Evolutionary conservation across 1,139 yeast genomes (phyloP), one percentile per base, ranked within the genome.

Genomic region (Diutina pseudorugosa): DNA sequence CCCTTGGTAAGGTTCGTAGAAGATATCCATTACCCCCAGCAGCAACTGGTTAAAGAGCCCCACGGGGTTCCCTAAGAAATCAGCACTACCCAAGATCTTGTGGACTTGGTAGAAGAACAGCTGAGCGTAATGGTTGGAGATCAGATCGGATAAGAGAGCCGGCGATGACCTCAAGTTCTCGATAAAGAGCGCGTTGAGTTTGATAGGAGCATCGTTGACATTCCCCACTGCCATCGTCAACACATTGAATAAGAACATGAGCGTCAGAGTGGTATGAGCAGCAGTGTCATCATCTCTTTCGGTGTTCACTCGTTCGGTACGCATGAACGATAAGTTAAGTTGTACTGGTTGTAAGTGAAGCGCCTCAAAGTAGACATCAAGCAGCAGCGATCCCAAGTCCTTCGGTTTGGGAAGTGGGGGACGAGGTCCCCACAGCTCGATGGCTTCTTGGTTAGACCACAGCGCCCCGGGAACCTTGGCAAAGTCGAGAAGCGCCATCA

Each of bases 1-100:
- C 0, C 99, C 99, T 63, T 90, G 94, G 62, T 93, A 94, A 1
- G 99, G 99, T 62, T 93, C 98, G 64, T 94, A 94, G 65, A 94
- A 94, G 44, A 93, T 85, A 66, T 94, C 99, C 77, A 90, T 79
- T 9, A 93, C 95, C 51, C 99, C 98, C 0, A 97, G 89, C 54
- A 96, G 85, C 55, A 94, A 72, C 59, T 91, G 90, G 62, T 89
- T 94, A 69, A 93, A 94, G 55, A 94, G 71, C 1, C 98, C 98
- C 41, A 94, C 98, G 0, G 99, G 99, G 59, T 94, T 93, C 33
- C 98, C 99, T 53, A 94, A 72, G 60, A 94, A 80, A 67, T 94
- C 98, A 0, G 98, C 98, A 19, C 97, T 89, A 0, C 99, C 99
- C 49, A 94, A 73, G 53, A 94, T 83, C 67, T 89, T 91, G 67